Evolutionary conservation across 768 basidiomycete species (phyloP).

Genomic region (Podaxis sp.): DNA sequence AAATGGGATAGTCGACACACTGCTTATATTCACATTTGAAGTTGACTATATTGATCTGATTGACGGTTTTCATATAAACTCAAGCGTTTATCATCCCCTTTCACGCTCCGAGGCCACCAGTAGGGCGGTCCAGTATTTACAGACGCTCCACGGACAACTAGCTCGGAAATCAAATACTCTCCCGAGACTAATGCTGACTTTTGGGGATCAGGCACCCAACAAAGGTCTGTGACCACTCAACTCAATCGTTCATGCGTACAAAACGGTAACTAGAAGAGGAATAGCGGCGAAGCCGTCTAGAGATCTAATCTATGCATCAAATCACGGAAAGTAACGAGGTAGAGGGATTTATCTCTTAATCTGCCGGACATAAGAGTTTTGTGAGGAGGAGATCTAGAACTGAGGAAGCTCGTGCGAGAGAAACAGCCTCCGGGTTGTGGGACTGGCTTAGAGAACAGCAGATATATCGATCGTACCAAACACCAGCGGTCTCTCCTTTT

Average conservation of each 20-base stretch:
- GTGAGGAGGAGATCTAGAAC: neutral
- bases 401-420: neutral
- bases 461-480: neutral
- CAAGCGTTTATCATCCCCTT: neutral
- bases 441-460: neutral
- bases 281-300: neutral
- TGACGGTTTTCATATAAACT: neutral
- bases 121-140: too few relatives aligned
- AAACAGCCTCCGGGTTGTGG: neutral
- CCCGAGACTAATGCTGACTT: too few relatives aligned
- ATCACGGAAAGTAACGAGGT: neutral
- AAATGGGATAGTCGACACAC: constrained; percentile 1
- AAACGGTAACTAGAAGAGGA: neutral
- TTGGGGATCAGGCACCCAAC: too few relatives aligned
- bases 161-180: too few relatives aligned
- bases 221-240: neutral
- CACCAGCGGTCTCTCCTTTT: neutral
- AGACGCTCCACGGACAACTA: too few relatives aligned
- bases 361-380: neutral
- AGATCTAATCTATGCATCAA: neutral
- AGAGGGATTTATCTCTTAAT: neutral
- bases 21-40: constrained; percentile 1
- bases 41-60: neutral
- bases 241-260: neutral
- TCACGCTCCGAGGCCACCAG: too few relatives aligned